phyloP scores from a whole-genome alignment of 78 protist genomes.

The Polysphondylium violaceum region DNA sequence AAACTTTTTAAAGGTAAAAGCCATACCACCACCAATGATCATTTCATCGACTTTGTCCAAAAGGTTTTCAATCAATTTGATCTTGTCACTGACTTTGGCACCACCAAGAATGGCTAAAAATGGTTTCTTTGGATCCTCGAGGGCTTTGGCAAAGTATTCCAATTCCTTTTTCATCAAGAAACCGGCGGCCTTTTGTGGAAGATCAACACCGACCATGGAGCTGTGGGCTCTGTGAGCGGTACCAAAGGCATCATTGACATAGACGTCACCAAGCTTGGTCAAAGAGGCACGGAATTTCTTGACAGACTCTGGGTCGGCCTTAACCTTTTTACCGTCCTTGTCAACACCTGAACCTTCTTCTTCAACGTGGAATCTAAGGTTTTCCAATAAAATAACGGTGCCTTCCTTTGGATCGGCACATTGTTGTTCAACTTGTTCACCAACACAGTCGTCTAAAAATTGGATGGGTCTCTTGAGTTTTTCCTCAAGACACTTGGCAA shows the following conservation, averaged over 20 bases:
- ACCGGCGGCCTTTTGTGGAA: slow-evolving; percentile 93
- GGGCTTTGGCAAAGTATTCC: slow-evolving; percentile 95
- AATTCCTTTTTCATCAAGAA: slow-evolving; percentile 97
- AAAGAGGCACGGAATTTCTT: slow-evolving; percentile 94
- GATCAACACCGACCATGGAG: slow-evolving; percentile 89
- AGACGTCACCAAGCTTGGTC: slow-evolving; percentile 96
- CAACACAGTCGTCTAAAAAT: slow-evolving; percentile 95
- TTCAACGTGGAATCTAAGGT: slow-evolving; percentile 98
- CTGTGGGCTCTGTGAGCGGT: slow-evolving; percentile 99
- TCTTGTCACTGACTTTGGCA: slow-evolving; percentile 97
- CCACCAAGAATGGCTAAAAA: slow-evolving; percentile 99
- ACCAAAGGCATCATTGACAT: slow-evolving; percentile 99
- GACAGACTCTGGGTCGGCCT: slow-evolving; percentile 91
- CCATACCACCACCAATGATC: slow-evolving; percentile 99
- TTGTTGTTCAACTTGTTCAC: slow-evolving; percentile 84
- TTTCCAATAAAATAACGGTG: slow-evolving; percentile 96
- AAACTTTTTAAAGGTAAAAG: slow-evolving; percentile 97
- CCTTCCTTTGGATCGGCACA: slow-evolving; percentile 87
- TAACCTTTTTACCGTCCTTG: slow-evolving; percentile 69
- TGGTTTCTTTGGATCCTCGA: slow-evolving; percentile 96
- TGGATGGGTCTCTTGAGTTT: slow-evolving; percentile 81
- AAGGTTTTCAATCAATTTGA: slow-evolving; percentile 95
- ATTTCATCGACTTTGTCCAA: slow-evolving; percentile 95
- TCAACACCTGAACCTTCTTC: slow-evolving; percentile 95
- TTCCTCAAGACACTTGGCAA: slow-evolving; percentile 85